Percentiles rank a stretch among this genome's conserved stretches.
These are phyloP conservation scores for Sarocladium oryzae DNA, from an alignment of 2,329 filamentous ascomycete genomes.

Conservation along the genomic window DNA sequence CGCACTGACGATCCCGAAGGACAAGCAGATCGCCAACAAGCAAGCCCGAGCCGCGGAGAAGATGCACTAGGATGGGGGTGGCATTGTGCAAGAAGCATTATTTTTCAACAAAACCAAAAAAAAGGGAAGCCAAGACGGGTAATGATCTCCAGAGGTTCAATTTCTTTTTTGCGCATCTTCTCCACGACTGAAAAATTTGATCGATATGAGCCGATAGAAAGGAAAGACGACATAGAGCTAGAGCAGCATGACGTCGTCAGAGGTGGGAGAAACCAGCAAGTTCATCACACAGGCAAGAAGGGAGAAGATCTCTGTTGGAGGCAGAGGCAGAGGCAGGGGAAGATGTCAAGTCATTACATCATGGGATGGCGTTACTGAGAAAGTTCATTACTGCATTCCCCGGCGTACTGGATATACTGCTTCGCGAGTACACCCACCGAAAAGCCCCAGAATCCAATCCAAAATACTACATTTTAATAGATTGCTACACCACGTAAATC, in stretches of 20 bases:
- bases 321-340: not conserved
- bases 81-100: not conserved
- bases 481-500: no score
- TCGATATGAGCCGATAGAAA: not conserved
- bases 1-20: slow-evolving; percentile 74
- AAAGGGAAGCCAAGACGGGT: no score
- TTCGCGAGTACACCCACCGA: not conserved
- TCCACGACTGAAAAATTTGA: not conserved
- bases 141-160: not conserved
- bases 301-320: no score
- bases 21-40: slow-evolving; percentile 52
- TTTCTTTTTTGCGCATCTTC: no score
- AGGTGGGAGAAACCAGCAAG: not conserved
- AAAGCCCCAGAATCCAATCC: not conserved
- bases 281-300: no score
- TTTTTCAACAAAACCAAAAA: not conserved
- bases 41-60: slow-evolving; percentile 31
- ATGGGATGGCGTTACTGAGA: slow-evolving; percentile 1
- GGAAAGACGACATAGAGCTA: not conserved
- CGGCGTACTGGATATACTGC: slow-evolving; percentile 1
- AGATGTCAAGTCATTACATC: not conserved
- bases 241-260: not conserved
- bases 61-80: slow-evolving; percentile 20
- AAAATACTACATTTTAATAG: not conserved
- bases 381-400: not conserved